Evolutionary conservation across 306 rosid species (phyloP).

Genomic region (Castanea crenata): DNA sequence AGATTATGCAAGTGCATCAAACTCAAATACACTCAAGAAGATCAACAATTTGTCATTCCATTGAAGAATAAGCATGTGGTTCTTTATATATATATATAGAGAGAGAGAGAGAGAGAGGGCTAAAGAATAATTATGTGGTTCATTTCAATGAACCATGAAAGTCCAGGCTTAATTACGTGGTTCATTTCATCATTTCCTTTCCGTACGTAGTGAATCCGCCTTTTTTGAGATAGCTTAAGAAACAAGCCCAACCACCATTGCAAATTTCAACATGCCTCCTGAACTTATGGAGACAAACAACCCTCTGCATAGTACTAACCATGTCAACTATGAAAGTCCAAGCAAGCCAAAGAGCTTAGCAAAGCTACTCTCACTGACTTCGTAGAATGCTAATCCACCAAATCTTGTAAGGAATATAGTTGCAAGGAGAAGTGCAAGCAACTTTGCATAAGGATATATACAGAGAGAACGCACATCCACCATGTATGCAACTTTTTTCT

Average conservation of each 20-base stretch:
- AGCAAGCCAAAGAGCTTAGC: constrained; percentile 94
- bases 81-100: too few species aligned
- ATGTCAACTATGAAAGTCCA: constrained; percentile 96
- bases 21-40: too few species aligned
- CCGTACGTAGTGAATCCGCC: too few species aligned
- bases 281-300: constrained; percentile 90
- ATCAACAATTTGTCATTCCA: too few species aligned
- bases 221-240: constrained; percentile 95
- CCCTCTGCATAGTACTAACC: constrained; percentile 86
- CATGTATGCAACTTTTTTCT: constrained; percentile 83
- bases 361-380: constrained; percentile 86
- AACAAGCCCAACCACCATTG: constrained; percentile 98
- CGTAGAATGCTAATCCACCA: constrained; percentile 88
- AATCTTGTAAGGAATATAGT: constrained; percentile 83
- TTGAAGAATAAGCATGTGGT: too few species aligned
- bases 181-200: too few species aligned
- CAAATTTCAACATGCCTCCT: constrained; percentile 98
- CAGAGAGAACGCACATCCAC: constrained; percentile 86
- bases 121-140: too few species aligned
- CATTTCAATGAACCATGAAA: too few species aligned
- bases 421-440: constrained; percentile 90
- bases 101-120: too few species aligned
- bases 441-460: constrained; percentile 87
- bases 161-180: too few species aligned
- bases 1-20: too few species aligned